phyloP scores from a whole-genome alignment of 768 basidiomycete genomes.

The Neoboletus subvelutipes region DNA sequence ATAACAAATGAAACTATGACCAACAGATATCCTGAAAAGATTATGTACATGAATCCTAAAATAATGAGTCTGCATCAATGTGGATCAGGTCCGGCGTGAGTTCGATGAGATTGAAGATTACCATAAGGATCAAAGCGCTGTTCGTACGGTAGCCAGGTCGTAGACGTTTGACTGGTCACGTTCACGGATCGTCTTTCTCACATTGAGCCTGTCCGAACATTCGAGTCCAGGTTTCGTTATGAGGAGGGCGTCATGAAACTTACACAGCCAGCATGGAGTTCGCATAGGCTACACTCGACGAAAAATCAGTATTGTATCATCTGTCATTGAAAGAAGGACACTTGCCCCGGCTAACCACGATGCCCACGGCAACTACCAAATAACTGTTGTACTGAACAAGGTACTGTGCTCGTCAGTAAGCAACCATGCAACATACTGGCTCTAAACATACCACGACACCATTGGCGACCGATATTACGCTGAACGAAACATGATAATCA shows the following conservation, averaged over 20 bases:
- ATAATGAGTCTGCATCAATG: background rate
- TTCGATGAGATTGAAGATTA: no score
- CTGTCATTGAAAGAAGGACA: background rate
- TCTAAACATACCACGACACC: slow-evolving; percentile 8
- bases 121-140: background rate
- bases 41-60: no score
- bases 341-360: no score
- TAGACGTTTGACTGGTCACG: background rate
- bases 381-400: background rate
- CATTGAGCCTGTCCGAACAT: slow-evolving; percentile 11
- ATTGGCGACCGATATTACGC: background rate
- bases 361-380: background rate
- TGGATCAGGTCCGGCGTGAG: background rate
- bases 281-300: slow-evolving; percentile 4
- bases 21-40: background rate
- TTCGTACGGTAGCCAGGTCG: background rate
- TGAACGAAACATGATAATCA: background rate
- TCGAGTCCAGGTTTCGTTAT: background rate
- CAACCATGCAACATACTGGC: background rate
- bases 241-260: slow-evolving; percentile 1
- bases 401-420: background rate
- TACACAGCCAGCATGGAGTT: slow-evolving; percentile 18
- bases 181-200: slow-evolving; percentile 8
- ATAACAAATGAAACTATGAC: no score
- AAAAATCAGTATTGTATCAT: background rate